A percentile compares a stretch with the other conserved stretches of the same genome.
Evolutionary conservation across 1,284 basidiomycete species (phyloP).

Genomic region (Gomphus sp.): DNA sequence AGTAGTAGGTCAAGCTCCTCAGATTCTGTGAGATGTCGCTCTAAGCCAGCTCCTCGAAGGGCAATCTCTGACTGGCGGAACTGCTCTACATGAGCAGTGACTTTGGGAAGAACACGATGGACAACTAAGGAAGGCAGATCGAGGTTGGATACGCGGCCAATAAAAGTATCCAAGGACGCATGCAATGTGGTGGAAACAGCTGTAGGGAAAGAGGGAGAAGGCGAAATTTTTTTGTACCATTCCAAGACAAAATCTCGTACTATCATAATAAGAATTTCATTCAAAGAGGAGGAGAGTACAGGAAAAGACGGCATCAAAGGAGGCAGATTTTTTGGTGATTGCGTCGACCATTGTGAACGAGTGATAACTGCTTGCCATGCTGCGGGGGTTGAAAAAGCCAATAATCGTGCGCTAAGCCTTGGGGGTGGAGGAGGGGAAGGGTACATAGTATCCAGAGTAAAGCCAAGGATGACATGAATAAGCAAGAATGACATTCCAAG

Average conservation of each 20-base stretch:
- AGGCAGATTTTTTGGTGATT: constrained; percentile 50
- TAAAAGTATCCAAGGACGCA: constrained; percentile 48
- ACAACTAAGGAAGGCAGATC: constrained; percentile 78
- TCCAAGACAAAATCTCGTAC: constrained; percentile 75
- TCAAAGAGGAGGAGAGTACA: constrained; percentile 56
- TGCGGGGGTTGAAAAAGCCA: constrained; percentile 81
- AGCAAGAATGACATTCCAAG: constrained; percentile 41
- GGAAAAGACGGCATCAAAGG: constrained; percentile 53
- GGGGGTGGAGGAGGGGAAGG: constrained; percentile 27
- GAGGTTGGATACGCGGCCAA: constrained; percentile 45
- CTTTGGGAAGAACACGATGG: constrained; percentile 73
- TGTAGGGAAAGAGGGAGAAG: constrained; percentile 79
- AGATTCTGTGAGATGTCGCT: constrained; percentile 72
- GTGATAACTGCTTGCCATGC: constrained; percentile 85
- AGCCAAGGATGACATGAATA: constrained; percentile 44
- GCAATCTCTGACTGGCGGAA: constrained; percentile 89
- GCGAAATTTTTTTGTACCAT: constrained; percentile 81
- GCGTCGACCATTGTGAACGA: constrained; percentile 76
- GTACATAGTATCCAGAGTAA: constrained; percentile 42
- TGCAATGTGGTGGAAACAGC: constrained; percentile 76
- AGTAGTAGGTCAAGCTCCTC: constrained; percentile 81
- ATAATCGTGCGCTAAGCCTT: constrained; percentile 49
- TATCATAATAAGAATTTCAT: constrained; percentile 71
- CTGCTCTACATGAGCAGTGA: constrained; percentile 84
- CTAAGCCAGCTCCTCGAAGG: constrained; percentile 64